Percentiles rank a stretch among this genome's conserved stretches.
These are phyloP conservation scores for Fusarium fracticaudum DNA, from an alignment of 2,329 filamentous ascomycete species.

Conservation along the genomic window DNA sequence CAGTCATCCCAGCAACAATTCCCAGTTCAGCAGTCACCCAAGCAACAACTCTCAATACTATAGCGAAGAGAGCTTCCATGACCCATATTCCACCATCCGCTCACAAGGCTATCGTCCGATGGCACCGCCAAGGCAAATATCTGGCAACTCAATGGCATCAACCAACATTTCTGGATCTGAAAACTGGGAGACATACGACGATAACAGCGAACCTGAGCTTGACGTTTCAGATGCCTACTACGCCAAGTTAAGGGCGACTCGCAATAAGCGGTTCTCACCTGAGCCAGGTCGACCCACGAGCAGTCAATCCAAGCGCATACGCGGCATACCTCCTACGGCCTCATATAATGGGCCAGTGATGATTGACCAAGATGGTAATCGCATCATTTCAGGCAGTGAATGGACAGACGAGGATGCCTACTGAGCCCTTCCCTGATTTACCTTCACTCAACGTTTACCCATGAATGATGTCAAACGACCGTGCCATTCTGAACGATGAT, in stretches of 20 bases:
- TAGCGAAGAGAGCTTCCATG: slow-evolving; percentile 50
- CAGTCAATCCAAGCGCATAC: slow-evolving; percentile 62
- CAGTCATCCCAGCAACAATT: slow-evolving; percentile 46
- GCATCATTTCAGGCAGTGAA: slow-evolving; percentile 71
- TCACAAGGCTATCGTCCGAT: slow-evolving; percentile 53
- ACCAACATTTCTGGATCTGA: slow-evolving; percentile 84
- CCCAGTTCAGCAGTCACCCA: slow-evolving; percentile 41
- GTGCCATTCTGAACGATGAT: slow-evolving; percentile 37
- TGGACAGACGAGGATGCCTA: slow-evolving; percentile 74
- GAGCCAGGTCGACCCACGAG: slow-evolving; percentile 55
- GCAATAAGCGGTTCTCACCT: slow-evolving; percentile 69
- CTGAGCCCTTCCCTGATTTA: slow-evolving; percentile 43
- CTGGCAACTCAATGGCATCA: slow-evolving; percentile 75
- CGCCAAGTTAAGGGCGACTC: slow-evolving; percentile 76
- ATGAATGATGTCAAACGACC: slow-evolving; percentile 38
- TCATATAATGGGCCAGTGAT: slow-evolving; percentile 59
- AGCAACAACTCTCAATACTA: slow-evolving; percentile 42
- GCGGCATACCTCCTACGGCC: slow-evolving; percentile 61
- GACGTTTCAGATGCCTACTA: slow-evolving; percentile 84
- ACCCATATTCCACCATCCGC: slow-evolving; percentile 55
- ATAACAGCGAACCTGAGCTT: slow-evolving; percentile 78
- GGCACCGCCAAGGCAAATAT: slow-evolving; percentile 67
- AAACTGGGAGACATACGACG: slow-evolving; percentile 98
- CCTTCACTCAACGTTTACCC: background rate
- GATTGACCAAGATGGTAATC: slow-evolving; percentile 68